phyloP scores from a whole-genome alignment of 2,329 filamentous ascomycete genomes.

The Orbilia javanica region DNA sequence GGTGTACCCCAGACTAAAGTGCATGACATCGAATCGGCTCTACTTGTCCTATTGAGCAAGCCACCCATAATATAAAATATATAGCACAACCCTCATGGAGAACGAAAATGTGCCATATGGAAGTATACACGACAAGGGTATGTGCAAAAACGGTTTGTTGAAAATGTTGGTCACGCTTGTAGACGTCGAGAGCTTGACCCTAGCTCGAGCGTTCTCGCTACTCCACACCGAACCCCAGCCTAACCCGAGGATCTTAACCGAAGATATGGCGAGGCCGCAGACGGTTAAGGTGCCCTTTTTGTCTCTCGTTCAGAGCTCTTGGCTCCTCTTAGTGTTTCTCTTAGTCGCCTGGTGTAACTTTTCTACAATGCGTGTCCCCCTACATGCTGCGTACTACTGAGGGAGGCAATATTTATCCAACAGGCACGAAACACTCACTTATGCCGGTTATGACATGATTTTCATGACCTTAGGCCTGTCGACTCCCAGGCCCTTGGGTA shows the following conservation, averaged over 20 bases:
- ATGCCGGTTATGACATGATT: conserved; percentile 3
- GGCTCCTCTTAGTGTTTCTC: conserved; percentile 39
- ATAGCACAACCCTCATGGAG: neutral
- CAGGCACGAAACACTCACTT: conserved; percentile 1
- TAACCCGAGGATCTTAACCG: conserved; percentile 56
- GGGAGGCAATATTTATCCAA: conserved; percentile 5
- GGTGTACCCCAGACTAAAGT: conserved; percentile 39
- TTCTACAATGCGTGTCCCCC: neutral
- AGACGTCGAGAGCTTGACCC: conserved; percentile 34
- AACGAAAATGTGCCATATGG: conserved; percentile 45
- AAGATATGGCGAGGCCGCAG: conserved; percentile 46
- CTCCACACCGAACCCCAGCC: conserved; percentile 38
- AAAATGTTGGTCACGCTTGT: conserved; percentile 49
- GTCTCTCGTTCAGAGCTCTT: conserved; percentile 20
- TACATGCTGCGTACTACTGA: neutral
- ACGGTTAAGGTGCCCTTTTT: conserved; percentile 32
- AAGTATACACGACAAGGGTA: conserved; percentile 50
- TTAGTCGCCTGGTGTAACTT: neutral
- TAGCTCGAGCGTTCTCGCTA: conserved; percentile 17
- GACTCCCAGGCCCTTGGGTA: conserved; percentile 33
- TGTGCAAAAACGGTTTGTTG: conserved; percentile 23
- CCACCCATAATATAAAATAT: too few species aligned
- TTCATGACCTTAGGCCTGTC: neutral
- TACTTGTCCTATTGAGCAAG: conserved; percentile 49
- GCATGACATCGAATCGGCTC: conserved; percentile 57